Evolutionary conservation across 768 basidiomycete genomes (phyloP).

Genomic region (Hygrocybe coccinea): DNA sequence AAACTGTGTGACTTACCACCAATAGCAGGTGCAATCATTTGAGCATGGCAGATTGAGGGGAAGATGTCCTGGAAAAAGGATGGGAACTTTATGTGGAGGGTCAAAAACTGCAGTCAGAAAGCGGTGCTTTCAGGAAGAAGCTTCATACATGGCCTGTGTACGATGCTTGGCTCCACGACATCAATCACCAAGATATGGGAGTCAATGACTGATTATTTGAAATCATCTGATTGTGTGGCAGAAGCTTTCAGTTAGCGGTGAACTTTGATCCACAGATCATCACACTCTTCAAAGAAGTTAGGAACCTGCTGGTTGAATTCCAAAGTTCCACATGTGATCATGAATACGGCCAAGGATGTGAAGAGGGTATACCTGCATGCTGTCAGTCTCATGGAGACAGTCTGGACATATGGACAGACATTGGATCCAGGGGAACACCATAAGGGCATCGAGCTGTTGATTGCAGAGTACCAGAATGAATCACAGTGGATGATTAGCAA

Average conservation of each 20-base stretch:
- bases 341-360: constrained; percentile 97
- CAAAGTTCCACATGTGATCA: constrained; percentile 89
- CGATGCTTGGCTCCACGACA: constrained; percentile 95
- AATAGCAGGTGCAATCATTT: constrained; percentile 97
- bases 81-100: constrained; percentile 99
- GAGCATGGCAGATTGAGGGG: constrained; percentile 98
- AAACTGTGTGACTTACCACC: constrained; percentile 97
- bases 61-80: constrained; percentile 95
- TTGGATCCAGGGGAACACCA: constrained; percentile 86
- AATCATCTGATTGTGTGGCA: constrained; percentile 70
- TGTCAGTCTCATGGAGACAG: constrained; percentile 97
- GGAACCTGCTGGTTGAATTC: constrained; percentile 95
- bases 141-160: constrained; percentile 91
- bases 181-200: constrained; percentile 87
- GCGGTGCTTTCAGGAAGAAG: constrained; percentile 88
- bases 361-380: constrained; percentile 98
- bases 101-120: constrained; percentile 92
- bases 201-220: constrained; percentile 91
- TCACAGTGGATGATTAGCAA: constrained; percentile 88
- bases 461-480: constrained; percentile 91
- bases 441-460: constrained; percentile 87
- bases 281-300: constrained; percentile 96
- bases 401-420: constrained; percentile 96
- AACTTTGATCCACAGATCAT: constrained; percentile 99
- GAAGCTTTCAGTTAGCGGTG: constrained; percentile 81